A percentile compares a stretch with the other conserved stretches of the same genome.
These are phyloP conservation scores for Ampelocalamus luodianensis DNA, from an alignment of 176 grass and related monocot species.

Conservation along the genomic window DNA sequence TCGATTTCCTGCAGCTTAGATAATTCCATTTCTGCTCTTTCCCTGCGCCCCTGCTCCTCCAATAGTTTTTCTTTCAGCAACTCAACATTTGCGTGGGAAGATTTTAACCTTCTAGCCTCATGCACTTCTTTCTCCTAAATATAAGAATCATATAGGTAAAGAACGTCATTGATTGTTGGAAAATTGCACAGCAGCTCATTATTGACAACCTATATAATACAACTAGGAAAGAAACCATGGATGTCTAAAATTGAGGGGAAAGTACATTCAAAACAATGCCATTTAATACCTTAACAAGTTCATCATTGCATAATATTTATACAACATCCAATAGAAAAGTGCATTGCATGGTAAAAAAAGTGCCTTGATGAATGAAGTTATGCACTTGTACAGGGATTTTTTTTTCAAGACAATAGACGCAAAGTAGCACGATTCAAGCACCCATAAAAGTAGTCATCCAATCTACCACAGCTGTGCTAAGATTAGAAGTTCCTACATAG, in stretches of 20 bases:
- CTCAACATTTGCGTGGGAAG: slow-evolving; percentile 79
- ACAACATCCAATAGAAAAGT: slow-evolving; percentile 29
- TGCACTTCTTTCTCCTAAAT: slow-evolving; percentile 84
- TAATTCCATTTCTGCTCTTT: slow-evolving; percentile 78
- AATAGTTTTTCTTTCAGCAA: slow-evolving; percentile 91
- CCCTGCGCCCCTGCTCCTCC: slow-evolving; percentile 75
- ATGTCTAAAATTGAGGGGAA: slow-evolving; percentile 21
- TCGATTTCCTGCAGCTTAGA: slow-evolving; percentile 75
- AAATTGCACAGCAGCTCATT: neutral
- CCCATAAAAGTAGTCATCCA: neutral
- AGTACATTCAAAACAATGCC: neutral
- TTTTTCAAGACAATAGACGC: slow-evolving; percentile 22
- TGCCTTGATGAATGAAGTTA: slow-evolving; percentile 10
- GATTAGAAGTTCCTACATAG: slow-evolving; percentile 32
- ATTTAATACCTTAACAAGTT: neutral
- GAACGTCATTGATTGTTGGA: neutral
- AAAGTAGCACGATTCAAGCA: neutral
- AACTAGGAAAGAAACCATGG: slow-evolving; percentile 2
- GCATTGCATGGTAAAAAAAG: neutral
- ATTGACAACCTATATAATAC: neutral
- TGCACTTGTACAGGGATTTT: slow-evolving; percentile 29
- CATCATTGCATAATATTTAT: neutral
- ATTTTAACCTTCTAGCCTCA: slow-evolving; percentile 85
- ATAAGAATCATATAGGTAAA: slow-evolving; percentile 40
- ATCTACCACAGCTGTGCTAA: neutral